A percentile compares a stretch with the other conserved stretches of the same genome.
Evolutionary conservation across 495 filamentous ascomycete species (phyloP).

Genomic region (Podospora comata): DNA sequence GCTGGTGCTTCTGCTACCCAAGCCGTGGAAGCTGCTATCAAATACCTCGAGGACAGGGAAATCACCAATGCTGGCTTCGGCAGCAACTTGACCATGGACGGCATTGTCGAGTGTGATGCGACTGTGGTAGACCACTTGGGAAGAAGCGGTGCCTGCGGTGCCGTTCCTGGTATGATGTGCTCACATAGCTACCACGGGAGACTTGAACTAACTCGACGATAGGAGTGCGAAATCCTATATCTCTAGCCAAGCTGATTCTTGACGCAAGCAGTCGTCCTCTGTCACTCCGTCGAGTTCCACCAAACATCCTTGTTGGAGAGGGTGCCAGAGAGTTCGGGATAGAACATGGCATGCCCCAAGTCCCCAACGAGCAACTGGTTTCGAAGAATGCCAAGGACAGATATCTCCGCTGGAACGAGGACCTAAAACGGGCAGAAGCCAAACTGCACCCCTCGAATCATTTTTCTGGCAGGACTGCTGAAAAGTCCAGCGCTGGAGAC

Average conservation of each 20-base stretch:
- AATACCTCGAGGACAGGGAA: slow-evolving; percentile 81
- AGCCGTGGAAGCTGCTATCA: slow-evolving; percentile 89
- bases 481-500: slow-evolving; percentile 18
- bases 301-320: slow-evolving; percentile 81
- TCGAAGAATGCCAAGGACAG: slow-evolving; percentile 70
- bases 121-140: slow-evolving; percentile 87
- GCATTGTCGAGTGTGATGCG: slow-evolving; percentile 90
- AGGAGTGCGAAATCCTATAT: slow-evolving; percentile 93
- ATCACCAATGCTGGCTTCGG: slow-evolving; percentile 97
- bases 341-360: slow-evolving; percentile 64
- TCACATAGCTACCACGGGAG: background rate
- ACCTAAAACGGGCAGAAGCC: slow-evolving; percentile 59
- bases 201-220: background rate
- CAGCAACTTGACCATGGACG: slow-evolving; percentile 89
- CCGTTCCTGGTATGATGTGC: slow-evolving; percentile 69
- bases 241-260: slow-evolving; percentile 76
- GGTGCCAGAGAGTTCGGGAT: slow-evolving; percentile 84
- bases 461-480: slow-evolving; percentile 11
- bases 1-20: slow-evolving; percentile 78
- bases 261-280: slow-evolving; percentile 68
- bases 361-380: slow-evolving; percentile 69
- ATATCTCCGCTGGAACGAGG: slow-evolving; percentile 71
- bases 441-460: slow-evolving; percentile 10
- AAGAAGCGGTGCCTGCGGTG: slow-evolving; percentile 88
- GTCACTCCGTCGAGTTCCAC: slow-evolving; percentile 81